Base-by-base conservation (phyloP, 1,284 basidiomycete genomes). In the Marasmius fiardii region DNA sequence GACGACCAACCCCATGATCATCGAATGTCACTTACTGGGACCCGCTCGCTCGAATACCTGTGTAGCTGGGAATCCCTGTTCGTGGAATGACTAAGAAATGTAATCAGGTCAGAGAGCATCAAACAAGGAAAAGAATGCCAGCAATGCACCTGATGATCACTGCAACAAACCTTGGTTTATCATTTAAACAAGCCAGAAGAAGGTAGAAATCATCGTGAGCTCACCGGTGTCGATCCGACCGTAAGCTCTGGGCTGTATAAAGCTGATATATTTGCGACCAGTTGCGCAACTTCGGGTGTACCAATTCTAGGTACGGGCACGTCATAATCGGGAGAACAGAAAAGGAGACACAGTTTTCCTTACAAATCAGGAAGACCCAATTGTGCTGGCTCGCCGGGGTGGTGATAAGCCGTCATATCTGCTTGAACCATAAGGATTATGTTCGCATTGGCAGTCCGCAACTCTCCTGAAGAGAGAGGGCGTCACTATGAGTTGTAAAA, bases 361-460 rank as follows among this genome's bases (percentile, higher is more conserved):
- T 54, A 88, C 86, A 58, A 53, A n/a, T 77, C 72, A 11, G 85
- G 92, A 41, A 94, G 78, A 28, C 88, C 92, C 6, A 95, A 79
- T 67, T 95, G 92, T 4, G 82, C 68, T 26, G 90, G 88, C 71
- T 95, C 93, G 39, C 77, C 80, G 12, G 78, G 81, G 31, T 75
- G 83, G 56, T 83, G 90, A 67, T 93, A 94, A 0, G 81, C 93
- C 47, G 91, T 77, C 92, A 95, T 95, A 65, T 95, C 93, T 0
- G 90, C 90, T 68, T 95, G 93, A 55, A 95, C 78, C 80, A 94
- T 90, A 39, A 94, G 69, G 2, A 86, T 83, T 47, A 95, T 74
- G 60, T 91, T 88, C 18, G 83, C 85, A 58, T 82, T 74, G 23
- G 70, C 69, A 43, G 71, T 70, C 53, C 80, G 75, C 64, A 90